These are phyloP conservation scores for Blastocystis sp. DNA, from an alignment of 352 stramenopile species.

Conservation along the genomic window DNA sequence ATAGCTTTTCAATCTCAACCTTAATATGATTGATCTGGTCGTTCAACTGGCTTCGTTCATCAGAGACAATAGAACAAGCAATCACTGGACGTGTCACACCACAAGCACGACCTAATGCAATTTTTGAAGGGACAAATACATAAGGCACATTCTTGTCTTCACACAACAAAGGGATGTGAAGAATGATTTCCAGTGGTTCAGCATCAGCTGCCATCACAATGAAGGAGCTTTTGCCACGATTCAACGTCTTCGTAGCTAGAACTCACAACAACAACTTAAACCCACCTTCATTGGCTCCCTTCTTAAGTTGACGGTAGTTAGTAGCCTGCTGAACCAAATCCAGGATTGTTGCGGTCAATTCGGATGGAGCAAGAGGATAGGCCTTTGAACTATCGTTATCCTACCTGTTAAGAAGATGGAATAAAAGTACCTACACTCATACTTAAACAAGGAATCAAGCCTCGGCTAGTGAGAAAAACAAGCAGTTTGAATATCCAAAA, in stretches of 20 bases:
- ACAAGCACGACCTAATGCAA: constrained; percentile 94
- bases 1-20: constrained; percentile 99
- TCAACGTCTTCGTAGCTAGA: constrained; percentile 96
- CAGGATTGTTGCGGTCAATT: constrained; percentile 96
- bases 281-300: constrained; percentile 93
- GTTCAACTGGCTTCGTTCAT: constrained; percentile 97
- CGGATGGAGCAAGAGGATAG: constrained; percentile 93
- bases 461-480: background rate
- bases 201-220: constrained; percentile 99
- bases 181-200: constrained; percentile 98
- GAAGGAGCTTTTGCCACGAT: constrained; percentile 98
- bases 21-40: constrained; percentile 97
- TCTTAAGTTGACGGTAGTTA: constrained; percentile 99
- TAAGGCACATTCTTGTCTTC: constrained; percentile 96
- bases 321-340: constrained; percentile 97
- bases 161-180: constrained; percentile 96
- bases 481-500: background rate
- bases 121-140: constrained; percentile 93
- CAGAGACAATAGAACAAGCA: constrained; percentile 94
- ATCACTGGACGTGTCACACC: constrained; percentile 98
- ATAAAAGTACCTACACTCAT: background rate
- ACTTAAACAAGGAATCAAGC: constrained; percentile 37
- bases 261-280: background rate
- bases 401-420: background rate
- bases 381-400: constrained; percentile 86